Conservation (phyloP, 192 early-diverging fungal species). For the Chytriomyces confervae region DNA sequence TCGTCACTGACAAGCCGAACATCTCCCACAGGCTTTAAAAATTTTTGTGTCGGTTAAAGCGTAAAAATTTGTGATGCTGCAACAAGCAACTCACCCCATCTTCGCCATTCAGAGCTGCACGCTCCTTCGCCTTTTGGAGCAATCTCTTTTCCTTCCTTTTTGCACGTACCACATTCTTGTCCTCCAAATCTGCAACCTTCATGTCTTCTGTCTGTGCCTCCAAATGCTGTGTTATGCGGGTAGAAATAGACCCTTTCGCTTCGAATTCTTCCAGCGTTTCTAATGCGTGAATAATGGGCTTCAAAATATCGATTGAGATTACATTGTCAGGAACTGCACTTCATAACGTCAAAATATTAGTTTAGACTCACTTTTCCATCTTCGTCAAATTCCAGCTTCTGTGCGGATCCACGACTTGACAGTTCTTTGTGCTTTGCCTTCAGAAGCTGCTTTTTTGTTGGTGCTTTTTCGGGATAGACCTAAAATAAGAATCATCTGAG, state of each 20-base stretch:
- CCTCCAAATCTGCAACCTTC: slow-evolving; percentile 77
- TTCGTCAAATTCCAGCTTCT: slow-evolving; percentile 91
- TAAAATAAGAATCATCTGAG: slow-evolving; percentile 9
- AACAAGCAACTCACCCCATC: slow-evolving; percentile 3
- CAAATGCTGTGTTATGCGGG: slow-evolving; percentile 74
- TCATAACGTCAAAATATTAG: not conserved
- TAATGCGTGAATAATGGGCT: slow-evolving; percentile 75
- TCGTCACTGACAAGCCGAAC: slow-evolving; percentile 34
- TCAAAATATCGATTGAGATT: slow-evolving; percentile 9
- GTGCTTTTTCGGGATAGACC: slow-evolving; percentile 29
- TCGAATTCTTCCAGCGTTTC: slow-evolving; percentile 83
- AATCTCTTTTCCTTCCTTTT: slow-evolving; percentile 54
- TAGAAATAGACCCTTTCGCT: slow-evolving; percentile 68
- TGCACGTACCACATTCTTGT: slow-evolving; percentile 67
- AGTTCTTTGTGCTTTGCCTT: slow-evolving; percentile 71
- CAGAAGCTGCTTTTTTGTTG: slow-evolving; percentile 58
- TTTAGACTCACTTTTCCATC: slow-evolving; percentile 75
- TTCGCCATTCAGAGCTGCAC: slow-evolving; percentile 6
- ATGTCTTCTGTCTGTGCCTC: slow-evolving; percentile 70
- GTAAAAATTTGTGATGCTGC: not conserved
- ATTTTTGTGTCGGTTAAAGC: not conserved
- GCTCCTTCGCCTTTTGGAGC: slow-evolving; percentile 16
- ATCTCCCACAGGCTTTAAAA: not conserved
- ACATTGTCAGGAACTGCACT: not conserved
- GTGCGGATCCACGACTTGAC: slow-evolving; percentile 72